Evolutionary conservation across 1,284 basidiomycete genomes (phyloP).

Genomic region (Ceratobasidium sp.): DNA sequence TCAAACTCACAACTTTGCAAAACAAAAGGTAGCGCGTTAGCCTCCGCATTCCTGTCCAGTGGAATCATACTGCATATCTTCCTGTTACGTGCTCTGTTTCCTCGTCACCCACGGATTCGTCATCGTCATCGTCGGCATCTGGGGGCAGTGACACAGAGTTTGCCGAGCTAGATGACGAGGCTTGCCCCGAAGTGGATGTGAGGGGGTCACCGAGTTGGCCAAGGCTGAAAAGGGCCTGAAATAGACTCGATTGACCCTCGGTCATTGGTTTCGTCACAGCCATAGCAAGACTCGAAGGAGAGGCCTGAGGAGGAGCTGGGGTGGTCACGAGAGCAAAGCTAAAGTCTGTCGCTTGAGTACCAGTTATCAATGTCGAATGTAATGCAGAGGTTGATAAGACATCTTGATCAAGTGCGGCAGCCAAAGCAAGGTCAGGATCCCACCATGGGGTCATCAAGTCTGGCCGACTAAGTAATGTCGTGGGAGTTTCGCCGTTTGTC

Average conservation of each 20-base stretch:
- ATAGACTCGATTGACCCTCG: constrained; percentile 14
- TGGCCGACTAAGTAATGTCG: background rate
- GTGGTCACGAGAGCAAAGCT: background rate
- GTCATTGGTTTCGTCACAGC: background rate
- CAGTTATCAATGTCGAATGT: background rate
- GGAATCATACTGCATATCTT: background rate
- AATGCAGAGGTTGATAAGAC: constrained; percentile 3
- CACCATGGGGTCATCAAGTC: background rate
- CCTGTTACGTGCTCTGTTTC: constrained; percentile 16
- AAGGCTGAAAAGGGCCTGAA: constrained; percentile 17
- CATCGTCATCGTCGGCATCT: constrained; percentile 13
- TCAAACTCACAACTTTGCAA: constrained; percentile 1
- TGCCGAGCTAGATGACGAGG: constrained; percentile 28
- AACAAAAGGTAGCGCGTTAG: constrained; percentile 11
- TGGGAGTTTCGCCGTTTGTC: no score
- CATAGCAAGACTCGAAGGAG: background rate
- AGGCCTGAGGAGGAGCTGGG: background rate
- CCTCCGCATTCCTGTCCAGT: background rate
- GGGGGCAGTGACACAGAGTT: constrained; percentile 33
- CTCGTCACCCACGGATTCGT: constrained; percentile 5
- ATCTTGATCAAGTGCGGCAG: background rate
- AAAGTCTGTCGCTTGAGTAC: background rate
- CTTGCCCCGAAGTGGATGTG: background rate
- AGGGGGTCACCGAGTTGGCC: background rate
- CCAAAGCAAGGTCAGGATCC: no score